Conservation (phyloP, 257 asterid species). For the Gynochthodes officinalis region DNA sequence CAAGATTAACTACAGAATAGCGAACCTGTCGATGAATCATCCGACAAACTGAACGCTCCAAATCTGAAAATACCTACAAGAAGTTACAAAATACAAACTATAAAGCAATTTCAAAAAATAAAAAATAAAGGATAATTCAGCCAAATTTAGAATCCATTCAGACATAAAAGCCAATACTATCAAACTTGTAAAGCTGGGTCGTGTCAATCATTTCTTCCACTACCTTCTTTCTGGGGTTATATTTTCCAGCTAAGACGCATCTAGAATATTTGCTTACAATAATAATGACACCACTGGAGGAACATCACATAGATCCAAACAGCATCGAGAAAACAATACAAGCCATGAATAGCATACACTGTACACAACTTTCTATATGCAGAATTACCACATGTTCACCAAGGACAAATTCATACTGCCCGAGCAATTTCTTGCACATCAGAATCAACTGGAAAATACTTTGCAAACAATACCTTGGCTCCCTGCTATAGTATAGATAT, state of each 20-base stretch:
- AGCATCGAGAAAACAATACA: neutral
- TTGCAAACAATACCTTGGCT: neutral
- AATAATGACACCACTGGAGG: neutral
- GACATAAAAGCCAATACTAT: neutral
- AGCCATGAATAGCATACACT: neutral
- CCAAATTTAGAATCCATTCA: neutral
- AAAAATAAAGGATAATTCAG: slow-evolving; percentile 1
- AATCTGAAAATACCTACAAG: slow-evolving; percentile 91
- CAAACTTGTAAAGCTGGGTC: neutral
- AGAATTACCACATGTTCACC: neutral
- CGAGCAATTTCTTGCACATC: neutral
- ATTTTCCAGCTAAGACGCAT: neutral
- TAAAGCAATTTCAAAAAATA: slow-evolving; percentile 2
- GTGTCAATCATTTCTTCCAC: neutral
- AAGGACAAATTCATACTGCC: neutral
- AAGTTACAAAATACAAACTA: slow-evolving; percentile 13
- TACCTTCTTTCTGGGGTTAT: neutral
- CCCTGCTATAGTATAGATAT: neutral
- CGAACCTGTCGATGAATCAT: slow-evolving; percentile 98
- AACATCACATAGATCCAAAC: neutral
- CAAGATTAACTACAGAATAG: slow-evolving; percentile 7
- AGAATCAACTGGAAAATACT: neutral
- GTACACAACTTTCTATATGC: neutral
- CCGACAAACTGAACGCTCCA: slow-evolving; percentile 98
- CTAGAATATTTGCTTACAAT: neutral